Conservation (phyloP, 805 yeast species). For the Spencermartinsiella europaea region DNA sequence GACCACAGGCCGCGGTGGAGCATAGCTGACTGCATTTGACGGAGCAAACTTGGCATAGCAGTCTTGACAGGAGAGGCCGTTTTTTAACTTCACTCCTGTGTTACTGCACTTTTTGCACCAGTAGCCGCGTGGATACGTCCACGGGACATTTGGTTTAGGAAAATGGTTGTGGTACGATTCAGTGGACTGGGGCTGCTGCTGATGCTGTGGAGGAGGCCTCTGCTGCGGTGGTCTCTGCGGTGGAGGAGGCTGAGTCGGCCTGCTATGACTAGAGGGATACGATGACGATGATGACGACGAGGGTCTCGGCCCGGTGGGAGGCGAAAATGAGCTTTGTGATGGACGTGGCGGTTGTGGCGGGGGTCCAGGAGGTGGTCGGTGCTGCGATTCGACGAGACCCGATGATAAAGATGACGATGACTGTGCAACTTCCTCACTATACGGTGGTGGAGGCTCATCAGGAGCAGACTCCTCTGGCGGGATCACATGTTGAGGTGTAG, state of each 20-base stretch:
- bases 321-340: conserved; percentile 1
- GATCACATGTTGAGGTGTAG: conserved; percentile 4
- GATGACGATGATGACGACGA: conserved; percentile 2
- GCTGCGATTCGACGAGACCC: neutral
- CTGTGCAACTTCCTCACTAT: conserved; percentile 13
- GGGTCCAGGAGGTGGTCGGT: conserved; percentile 5
- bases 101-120: conserved; percentile 67
- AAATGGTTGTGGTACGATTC: conserved; percentile 17
- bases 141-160: conserved; percentile 43
- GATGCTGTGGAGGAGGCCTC: conserved; percentile 3
- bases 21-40: conserved; percentile 25
- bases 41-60: conserved; percentile 67
- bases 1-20: conserved; percentile 19
- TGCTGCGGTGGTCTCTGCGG: conserved; percentile 4
- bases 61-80: conserved; percentile 59
- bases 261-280: conserved; percentile 34
- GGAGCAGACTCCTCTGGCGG: conserved; percentile 21
- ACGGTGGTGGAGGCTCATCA: conserved; percentile 22
- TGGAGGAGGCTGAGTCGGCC: conserved; percentile 3
- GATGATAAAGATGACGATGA: neutral
- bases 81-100: conserved; percentile 59
- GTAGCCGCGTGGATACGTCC: conserved; percentile 59
- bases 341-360: conserved; percentile 10
- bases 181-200: conserved; percentile 14
- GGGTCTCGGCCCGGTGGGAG: conserved; percentile 1